Conservation (phyloP, 2,329 filamentous ascomycete genomes). For the Fusarium verticillioides region DNA sequence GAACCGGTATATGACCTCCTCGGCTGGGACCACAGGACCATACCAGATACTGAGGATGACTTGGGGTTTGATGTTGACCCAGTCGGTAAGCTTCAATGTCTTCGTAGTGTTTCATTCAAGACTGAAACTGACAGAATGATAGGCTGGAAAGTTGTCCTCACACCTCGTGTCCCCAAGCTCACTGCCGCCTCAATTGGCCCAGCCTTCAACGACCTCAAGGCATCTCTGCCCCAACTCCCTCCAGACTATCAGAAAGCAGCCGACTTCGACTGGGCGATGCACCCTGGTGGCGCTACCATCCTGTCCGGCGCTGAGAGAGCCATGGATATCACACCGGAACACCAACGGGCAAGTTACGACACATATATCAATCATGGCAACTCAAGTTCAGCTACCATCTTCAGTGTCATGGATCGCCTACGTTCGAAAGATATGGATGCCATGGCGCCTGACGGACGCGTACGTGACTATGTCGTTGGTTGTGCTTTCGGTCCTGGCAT, state of each 20-base stretch:
- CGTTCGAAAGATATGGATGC: constrained; percentile 70
- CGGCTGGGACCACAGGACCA: constrained; percentile 72
- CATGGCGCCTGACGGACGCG: constrained; percentile 60
- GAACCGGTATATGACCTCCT: constrained; percentile 68
- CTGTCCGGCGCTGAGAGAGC: constrained; percentile 70
- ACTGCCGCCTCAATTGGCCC: constrained; percentile 62
- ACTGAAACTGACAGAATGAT: constrained; percentile 26
- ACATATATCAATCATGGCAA: constrained; percentile 77
- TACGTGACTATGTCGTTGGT: constrained; percentile 69
- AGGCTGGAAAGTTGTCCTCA: constrained; percentile 75
- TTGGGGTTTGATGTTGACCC: constrained; percentile 74
- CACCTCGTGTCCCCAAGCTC: constrained; percentile 69
- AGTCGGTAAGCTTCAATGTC: constrained; percentile 55
- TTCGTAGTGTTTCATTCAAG: background rate
- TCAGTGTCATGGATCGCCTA: constrained; percentile 72
- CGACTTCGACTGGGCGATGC: constrained; percentile 79
- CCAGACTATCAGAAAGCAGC: constrained; percentile 56
- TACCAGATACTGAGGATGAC: constrained; percentile 70
- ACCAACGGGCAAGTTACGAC: constrained; percentile 76
- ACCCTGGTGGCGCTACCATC: constrained; percentile 75
- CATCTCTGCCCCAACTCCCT: constrained; percentile 59
- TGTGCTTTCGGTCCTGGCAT: constrained; percentile 79
- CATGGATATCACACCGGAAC: constrained; percentile 68
- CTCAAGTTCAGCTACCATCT: constrained; percentile 75
- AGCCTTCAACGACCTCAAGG: constrained; percentile 65